phyloP scores from a whole-genome alignment of 2,329 filamentous ascomycete genomes.

The Fusarium goolgardi region DNA sequence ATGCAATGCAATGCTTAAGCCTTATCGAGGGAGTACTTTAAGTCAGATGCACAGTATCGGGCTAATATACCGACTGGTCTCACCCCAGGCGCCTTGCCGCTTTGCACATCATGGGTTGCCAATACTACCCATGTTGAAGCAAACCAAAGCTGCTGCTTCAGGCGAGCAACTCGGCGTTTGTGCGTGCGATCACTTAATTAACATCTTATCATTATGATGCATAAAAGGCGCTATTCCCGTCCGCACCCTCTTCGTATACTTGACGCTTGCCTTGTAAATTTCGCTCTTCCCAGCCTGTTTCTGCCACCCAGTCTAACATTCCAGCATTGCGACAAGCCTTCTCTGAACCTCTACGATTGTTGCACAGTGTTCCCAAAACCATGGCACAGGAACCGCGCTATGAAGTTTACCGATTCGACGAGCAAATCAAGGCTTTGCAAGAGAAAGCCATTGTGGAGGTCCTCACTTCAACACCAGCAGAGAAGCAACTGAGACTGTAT shows the following conservation, averaged over 20 bases:
- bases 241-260: not conserved
- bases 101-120: conserved; percentile 16
- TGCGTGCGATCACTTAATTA: conserved; percentile 8
- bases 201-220: conserved; percentile 9
- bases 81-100: conserved; percentile 24
- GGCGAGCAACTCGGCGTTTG: not conserved
- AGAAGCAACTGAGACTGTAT: conserved; percentile 20
- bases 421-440: conserved; percentile 23
- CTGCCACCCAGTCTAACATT: not conserved
- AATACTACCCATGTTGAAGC: conserved; percentile 19
- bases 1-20: conserved; percentile 37
- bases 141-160: conserved; percentile 9
- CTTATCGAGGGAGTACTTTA: conserved; percentile 20
- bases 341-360: not conserved
- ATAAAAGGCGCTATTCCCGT: conserved; percentile 23
- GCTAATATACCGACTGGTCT: conserved; percentile 23
- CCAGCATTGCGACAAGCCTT: not conserved
- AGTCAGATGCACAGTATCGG: conserved; percentile 11
- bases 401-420: conserved; percentile 21
- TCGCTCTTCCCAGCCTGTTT: not conserved
- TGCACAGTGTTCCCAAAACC: not conserved
- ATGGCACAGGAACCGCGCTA: conserved; percentile 24
- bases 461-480: conserved; percentile 21
- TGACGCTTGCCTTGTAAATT: not conserved
- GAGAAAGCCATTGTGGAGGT: conserved; percentile 31